Base-by-base conservation (phyloP, 2,329 filamentous ascomycete species). In the Verticillium zaregamsianum region DNA sequence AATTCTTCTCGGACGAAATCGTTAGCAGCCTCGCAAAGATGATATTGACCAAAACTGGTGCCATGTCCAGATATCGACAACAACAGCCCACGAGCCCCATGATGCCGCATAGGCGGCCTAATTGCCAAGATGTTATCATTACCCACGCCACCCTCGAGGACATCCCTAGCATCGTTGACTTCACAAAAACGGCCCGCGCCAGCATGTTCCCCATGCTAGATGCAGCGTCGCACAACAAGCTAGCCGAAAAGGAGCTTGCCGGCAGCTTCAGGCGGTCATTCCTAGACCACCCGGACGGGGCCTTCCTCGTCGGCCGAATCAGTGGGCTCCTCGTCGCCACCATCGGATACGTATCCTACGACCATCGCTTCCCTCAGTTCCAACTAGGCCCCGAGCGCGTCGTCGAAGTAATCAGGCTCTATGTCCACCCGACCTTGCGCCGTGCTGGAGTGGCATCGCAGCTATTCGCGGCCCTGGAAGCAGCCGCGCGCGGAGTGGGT, bases 151-250 rank as follows among this genome's bases (percentile, higher is more conserved):
- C 59, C 0, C 7, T 56, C 1, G 66, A 68, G 55, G 68, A 71
- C 23, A 67, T 68, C 15, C 63, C 69, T 1, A 55, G 58, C 14
- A 64, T 73, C 12, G 64, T 70, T 14, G 60, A 62, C 14, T 70
- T 70, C 45, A 64, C 67, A 45, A 66, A 60, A 9, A 61, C 59
- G 31, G 69, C 69, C 25, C 71, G 71, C 20, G 62, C 62, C 15
- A 63, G 63, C 37, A 72, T 73, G 68, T 73, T 72, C 39, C 69
- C 70, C 6, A 69, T 69, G 39, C 57, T 72, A 0, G 65, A 68
- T 28, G 32, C 63, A 5, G 25, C 60, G 31, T 69, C 65, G 1
- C 68, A 67, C 45, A 17, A 45, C 1, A n/a, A 63, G 6, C 59
- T 65, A 31, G 66, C 66, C 1, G 33, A 65, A 1, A 58, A 40